These are phyloP conservation scores for Poterioochromonas sp. DNA, from an alignment of 352 stramenopile species.

Conservation along the genomic window DNA sequence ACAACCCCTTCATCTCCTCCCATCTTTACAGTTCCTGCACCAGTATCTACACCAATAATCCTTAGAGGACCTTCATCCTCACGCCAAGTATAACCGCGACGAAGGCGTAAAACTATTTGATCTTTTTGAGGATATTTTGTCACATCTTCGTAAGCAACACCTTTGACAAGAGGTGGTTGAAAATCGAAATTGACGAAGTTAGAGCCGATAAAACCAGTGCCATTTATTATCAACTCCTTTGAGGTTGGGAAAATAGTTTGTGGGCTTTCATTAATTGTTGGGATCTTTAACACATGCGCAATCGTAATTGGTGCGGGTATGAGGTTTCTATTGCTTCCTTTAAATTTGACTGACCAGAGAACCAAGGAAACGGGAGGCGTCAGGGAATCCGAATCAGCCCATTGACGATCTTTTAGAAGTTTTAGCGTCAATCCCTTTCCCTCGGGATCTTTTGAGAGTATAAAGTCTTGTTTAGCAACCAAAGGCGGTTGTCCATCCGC, in stretches of 20 bases:
- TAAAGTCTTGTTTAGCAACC: constrained; percentile 19
- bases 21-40: constrained; percentile 14
- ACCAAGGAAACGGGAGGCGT: constrained; percentile 22
- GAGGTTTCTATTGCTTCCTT: neutral
- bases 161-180: constrained; percentile 21
- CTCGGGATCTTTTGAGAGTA: constrained; percentile 25
- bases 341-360: constrained; percentile 1
- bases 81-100: constrained; percentile 22
- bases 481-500: neutral
- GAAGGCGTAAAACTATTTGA: neutral
- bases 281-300: constrained; percentile 22
- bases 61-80: neutral
- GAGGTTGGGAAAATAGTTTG: constrained; percentile 13
- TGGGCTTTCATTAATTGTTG: constrained; percentile 7
- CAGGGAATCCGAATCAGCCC: neutral
- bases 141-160: constrained; percentile 21
- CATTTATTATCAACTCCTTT: constrained; percentile 26
- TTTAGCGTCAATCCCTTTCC: constrained; percentile 26
- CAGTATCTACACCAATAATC: constrained; percentile 32
- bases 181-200: constrained; percentile 27
- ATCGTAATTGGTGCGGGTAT: constrained; percentile 18
- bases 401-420: constrained; percentile 10
- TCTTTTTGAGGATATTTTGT: neutral
- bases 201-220: constrained; percentile 24
- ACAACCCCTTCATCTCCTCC: constrained; percentile 34